Base-by-base conservation (phyloP, 192 early-diverging fungal species). In the Spizellomyces punctatus region DNA sequence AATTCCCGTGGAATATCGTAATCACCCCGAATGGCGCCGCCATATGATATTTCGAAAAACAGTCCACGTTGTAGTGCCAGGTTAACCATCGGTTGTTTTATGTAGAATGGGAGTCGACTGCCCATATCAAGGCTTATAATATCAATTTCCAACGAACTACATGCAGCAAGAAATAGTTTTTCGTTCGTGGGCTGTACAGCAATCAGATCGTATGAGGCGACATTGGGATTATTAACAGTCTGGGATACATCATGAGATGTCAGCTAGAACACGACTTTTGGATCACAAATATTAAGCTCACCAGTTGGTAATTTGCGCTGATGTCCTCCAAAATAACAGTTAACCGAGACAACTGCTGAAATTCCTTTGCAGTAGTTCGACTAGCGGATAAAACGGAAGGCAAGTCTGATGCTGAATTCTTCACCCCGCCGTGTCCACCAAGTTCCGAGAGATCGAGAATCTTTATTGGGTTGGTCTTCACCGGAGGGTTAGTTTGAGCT, bases 101-200 rank as follows among this genome's bases (percentile, higher is more conserved):
- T 57, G 76, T 82, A 85, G 73, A 91, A 91, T 22, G 88, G 87
- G 43, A 95, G 65, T 48, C 90, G 78, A 60, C 81, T 60, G 19
- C 79, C 76, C 74, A 89, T 74, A 64, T 94, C 93, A 12, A 96
- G 74, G 43, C 89, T 86, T 47, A 96, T 93, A 47, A 96, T 89
- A 72, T 96, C 94, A 19, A 92, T 74, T 47, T 95, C 92, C 42
- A 85, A 76, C 36, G 82, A 78, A 17, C 76, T 66, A 67, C 91
- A 94, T 8, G 91, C 90, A 41, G 79, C 66, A 49, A 89, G 87
- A 50, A 94, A 91, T 2, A 86, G 74, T 42, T 92, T 90, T 77
- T 94, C 91, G 43, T 77, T 87, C 0, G 77, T 83, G 4, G 93
- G 92, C 61, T 86, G 83, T 2, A 92, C 90, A 12, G 93, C 89